Evolutionary conservation across 1,284 basidiomycete species (phyloP).

Genomic region (Fistulina hepatica): DNA sequence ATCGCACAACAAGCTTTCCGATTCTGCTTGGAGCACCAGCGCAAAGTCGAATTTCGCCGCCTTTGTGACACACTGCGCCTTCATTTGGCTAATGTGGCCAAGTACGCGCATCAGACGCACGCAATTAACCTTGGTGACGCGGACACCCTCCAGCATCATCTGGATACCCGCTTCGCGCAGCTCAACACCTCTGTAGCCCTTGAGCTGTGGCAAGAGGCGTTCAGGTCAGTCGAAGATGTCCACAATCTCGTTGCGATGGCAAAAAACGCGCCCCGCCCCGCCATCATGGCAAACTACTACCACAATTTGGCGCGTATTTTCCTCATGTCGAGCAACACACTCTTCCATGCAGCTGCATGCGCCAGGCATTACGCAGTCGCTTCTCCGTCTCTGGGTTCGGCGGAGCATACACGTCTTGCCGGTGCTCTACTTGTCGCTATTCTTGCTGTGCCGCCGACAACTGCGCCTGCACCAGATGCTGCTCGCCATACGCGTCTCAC

Average conservation of each 20-base stretch:
- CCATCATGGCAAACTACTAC: slow-evolving; percentile 99
- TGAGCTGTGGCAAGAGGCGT: slow-evolving; percentile 99
- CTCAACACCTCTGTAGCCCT: slow-evolving; percentile 97
- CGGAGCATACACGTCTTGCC: slow-evolving; percentile 75
- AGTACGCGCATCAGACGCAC: slow-evolving; percentile 92
- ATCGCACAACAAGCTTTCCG: slow-evolving; percentile 96
- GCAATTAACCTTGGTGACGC: slow-evolving; percentile 97
- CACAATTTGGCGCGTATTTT: slow-evolving; percentile 98
- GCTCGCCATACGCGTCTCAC: slow-evolving; percentile 59
- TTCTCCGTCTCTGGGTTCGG: slow-evolving; percentile 45
- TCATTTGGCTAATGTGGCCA: slow-evolving; percentile 90
- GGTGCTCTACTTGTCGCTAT: slow-evolving; percentile 91
- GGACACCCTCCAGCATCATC: slow-evolving; percentile 92
- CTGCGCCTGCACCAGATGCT: slow-evolving; percentile 75
- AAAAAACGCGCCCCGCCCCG: slow-evolving; percentile 83
- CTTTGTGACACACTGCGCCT: slow-evolving; percentile 95
- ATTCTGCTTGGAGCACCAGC: slow-evolving; percentile 90
- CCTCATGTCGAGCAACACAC: slow-evolving; percentile 83
- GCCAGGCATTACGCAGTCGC: slow-evolving; percentile 63
- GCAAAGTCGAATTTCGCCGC: slow-evolving; percentile 96
- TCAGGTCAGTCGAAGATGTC: slow-evolving; percentile 97
- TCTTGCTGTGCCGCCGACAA: slow-evolving; percentile 89
- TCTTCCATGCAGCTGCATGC: slow-evolving; percentile 98
- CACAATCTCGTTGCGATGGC: slow-evolving; percentile 92
- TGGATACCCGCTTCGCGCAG: slow-evolving; percentile 97